A percentile compares a stretch with the other conserved stretches of the same genome.
Evolutionary conservation across 2,329 filamentous ascomycete species (phyloP).

Genomic region (Fusarium sp.): DNA sequence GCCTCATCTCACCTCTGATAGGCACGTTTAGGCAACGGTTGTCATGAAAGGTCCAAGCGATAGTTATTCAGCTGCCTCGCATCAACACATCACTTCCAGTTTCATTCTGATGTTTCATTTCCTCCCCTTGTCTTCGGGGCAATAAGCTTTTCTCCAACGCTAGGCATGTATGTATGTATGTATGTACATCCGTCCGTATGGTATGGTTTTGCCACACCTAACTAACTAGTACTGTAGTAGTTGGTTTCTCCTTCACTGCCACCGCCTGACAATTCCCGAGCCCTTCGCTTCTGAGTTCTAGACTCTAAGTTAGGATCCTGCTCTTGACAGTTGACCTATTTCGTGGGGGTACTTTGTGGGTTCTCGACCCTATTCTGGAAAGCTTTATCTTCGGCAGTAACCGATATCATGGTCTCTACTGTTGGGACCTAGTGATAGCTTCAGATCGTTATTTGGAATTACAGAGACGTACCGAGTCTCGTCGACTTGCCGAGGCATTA

Average conservation of each 20-base stretch:
- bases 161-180: slow-evolving; percentile 18
- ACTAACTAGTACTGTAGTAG: slow-evolving; percentile 3
- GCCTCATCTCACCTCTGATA: neutral
- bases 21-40: neutral
- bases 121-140: slow-evolving; percentile 13
- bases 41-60: neutral
- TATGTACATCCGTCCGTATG: neutral
- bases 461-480: neutral
- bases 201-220: slow-evolving; percentile 33
- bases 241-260: slow-evolving; percentile 1
- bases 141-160: slow-evolving; percentile 35
- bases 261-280: neutral
- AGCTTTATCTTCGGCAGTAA: neutral
- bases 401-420: neutral
- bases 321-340: neutral
- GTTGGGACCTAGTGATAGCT: neutral
- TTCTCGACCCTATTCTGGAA: slow-evolving; percentile 18
- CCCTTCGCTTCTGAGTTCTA: slow-evolving; percentile 19
- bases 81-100: neutral
- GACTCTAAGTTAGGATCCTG: slow-evolving; percentile 4
- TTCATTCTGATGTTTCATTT: neutral
- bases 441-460: slow-evolving; percentile 17
- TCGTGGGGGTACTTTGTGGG: neutral
- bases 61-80: neutral
- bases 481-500: neutral